Conservation (phyloP, 2,329 filamentous ascomycete species). For the Colletotrichum cereale region DNA sequence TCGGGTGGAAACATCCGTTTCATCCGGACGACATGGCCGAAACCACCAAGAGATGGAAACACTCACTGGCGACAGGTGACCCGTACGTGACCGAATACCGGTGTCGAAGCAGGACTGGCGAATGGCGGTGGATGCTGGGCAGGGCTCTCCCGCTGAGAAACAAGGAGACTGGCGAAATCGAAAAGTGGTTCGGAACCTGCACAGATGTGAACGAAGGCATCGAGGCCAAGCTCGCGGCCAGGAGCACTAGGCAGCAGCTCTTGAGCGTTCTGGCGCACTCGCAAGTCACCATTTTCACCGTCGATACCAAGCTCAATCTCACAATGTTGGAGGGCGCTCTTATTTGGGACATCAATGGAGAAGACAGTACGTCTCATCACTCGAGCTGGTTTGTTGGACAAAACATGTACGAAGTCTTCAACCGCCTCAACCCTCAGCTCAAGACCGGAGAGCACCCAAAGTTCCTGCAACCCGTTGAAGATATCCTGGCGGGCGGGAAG, state of each 20-base stretch:
- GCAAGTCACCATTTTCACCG: conserved; percentile 80
- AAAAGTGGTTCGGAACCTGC: conserved; percentile 86
- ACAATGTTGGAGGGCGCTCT: conserved; percentile 79
- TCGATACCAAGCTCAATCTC: conserved; percentile 71
- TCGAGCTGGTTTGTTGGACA: conserved; percentile 68
- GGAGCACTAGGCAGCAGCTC: conserved; percentile 76
- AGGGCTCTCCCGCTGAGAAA: conserved; percentile 77
- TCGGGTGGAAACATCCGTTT: conserved; percentile 73
- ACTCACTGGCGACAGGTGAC: conserved; percentile 74
- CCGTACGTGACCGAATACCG: conserved; percentile 80
- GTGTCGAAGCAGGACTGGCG: conserved; percentile 73
- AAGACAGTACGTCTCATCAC: conserved; percentile 50
- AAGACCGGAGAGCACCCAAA: conserved; percentile 58
- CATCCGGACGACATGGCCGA: conserved; percentile 76
- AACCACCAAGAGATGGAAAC: conserved; percentile 69
- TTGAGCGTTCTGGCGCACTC: conserved; percentile 80
- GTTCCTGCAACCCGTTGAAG: conserved; percentile 71
- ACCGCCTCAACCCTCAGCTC: conserved; percentile 58
- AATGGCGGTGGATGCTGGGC: conserved; percentile 84
- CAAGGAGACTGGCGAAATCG: conserved; percentile 73
- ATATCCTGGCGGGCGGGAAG: conserved; percentile 72
- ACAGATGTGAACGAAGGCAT: conserved; percentile 84
- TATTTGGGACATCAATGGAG: conserved; percentile 62
- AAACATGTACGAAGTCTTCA: conserved; percentile 75
- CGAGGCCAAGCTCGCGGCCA: conserved; percentile 74